A percentile compares a stretch with the other conserved stretches of the same genome.
These are phyloP conservation scores for Striga hermonthica DNA, from an alignment of 305 asterid genomes.

Conservation along the genomic window DNA sequence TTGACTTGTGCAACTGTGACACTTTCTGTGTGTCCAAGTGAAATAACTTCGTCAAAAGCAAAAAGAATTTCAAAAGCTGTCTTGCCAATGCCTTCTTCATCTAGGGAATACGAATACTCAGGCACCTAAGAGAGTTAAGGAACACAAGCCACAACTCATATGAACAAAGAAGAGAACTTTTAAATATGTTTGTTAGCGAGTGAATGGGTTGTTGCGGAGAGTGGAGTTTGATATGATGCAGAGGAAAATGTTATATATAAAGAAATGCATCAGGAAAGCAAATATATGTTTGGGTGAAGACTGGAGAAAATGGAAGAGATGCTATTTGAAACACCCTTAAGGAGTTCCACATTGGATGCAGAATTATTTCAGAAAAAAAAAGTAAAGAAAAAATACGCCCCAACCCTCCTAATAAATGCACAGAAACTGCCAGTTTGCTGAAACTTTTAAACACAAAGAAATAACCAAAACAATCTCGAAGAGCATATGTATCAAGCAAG, in stretches of 20 bases:
- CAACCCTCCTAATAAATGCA: conserved; percentile 2
- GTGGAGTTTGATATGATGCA: background rate
- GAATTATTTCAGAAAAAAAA: background rate
- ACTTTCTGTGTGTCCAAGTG: conserved; percentile 87
- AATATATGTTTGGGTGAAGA: background rate
- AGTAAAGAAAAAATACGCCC: conserved; percentile 13
- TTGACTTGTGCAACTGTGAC: conserved; percentile 85
- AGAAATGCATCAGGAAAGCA: background rate
- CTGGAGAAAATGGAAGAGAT: background rate
- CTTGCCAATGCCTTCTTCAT: conserved; percentile 80
- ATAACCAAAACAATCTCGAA: no score
- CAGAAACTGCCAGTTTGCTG: background rate
- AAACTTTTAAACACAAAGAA: no score
- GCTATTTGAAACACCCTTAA: background rate
- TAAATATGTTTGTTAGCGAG: background rate
- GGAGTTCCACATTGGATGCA: conserved; percentile 10
- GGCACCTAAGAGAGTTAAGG: conserved; percentile 71
- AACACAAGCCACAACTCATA: conserved; percentile 24
- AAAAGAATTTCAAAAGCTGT: conserved; percentile 75
- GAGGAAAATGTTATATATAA: background rate
- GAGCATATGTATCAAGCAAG: no score
- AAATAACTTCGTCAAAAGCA: conserved; percentile 86
- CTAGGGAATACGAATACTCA: conserved; percentile 74
- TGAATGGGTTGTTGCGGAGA: background rate
- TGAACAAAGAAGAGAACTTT: conserved; percentile 9